Evolutionary conservation across 2,329 filamentous ascomycete species (phyloP).

Genomic region (Arthroderma sp.): DNA sequence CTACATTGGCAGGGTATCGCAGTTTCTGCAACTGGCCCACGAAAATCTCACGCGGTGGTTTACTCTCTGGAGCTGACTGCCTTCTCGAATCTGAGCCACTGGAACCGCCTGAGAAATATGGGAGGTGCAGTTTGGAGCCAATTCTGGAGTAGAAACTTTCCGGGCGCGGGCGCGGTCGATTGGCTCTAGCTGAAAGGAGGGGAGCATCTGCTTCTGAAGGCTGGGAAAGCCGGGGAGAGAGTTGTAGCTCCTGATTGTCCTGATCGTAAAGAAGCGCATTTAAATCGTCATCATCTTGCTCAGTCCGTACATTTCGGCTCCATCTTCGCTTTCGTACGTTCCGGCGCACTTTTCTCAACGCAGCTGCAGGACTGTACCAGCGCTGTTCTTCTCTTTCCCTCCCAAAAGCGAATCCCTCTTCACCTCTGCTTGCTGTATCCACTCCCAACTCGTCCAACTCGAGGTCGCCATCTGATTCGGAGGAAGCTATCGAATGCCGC

Average conservation of each 20-base stretch:
- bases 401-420: slow-evolving; percentile 5
- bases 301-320: slow-evolving; percentile 13
- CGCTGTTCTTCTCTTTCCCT: slow-evolving; percentile 10
- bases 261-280: slow-evolving; percentile 53
- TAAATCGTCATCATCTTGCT: slow-evolving; percentile 50
- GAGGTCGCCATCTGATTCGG: slow-evolving; percentile 31
- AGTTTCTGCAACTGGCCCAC: slow-evolving; percentile 62
- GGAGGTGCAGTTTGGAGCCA: slow-evolving; percentile 47
- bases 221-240: slow-evolving; percentile 47
- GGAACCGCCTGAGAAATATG: slow-evolving; percentile 39
- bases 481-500: slow-evolving; percentile 12
- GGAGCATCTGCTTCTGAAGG: slow-evolving; percentile 59
- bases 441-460: slow-evolving; percentile 35
- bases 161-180: slow-evolving; percentile 24
- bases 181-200: slow-evolving; percentile 43
- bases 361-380: slow-evolving; percentile 28
- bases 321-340: slow-evolving; percentile 33
- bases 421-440: slow-evolving; percentile 15
- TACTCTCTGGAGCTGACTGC: slow-evolving; percentile 10
- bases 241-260: slow-evolving; percentile 41
- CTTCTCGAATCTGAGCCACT: slow-evolving; percentile 17
- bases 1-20: slow-evolving; percentile 75
- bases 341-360: slow-evolving; percentile 38
- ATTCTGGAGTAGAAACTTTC: slow-evolving; percentile 34
- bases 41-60: slow-evolving; percentile 56